A percentile compares a stretch with the other conserved stretches of the same genome.
Conservation (phyloP, 2,329 filamentous ascomycete species). For the Scleromitrula shiraiana region DNA sequence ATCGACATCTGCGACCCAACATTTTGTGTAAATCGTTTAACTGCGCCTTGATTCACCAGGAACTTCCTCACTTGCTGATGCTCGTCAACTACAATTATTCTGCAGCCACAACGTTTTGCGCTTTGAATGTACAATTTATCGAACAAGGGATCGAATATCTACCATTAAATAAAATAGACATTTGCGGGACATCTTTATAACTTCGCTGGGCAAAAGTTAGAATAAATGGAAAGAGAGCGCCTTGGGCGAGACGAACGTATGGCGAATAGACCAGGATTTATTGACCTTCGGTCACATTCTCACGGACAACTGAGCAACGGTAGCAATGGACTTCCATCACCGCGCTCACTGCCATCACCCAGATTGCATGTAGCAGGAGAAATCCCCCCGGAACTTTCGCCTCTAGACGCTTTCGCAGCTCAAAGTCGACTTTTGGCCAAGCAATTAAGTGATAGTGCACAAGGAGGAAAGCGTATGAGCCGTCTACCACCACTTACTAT, state of each 20-base stretch:
- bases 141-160: neutral
- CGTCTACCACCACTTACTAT: conserved; percentile 76
- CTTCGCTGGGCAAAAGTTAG: neutral
- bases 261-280: conserved; percentile 25
- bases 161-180: neutral
- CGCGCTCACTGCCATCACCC: conserved; percentile 44
- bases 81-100: neutral
- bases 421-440: conserved; percentile 83
- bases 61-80: neutral
- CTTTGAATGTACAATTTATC: neutral
- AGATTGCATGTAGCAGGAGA: conserved; percentile 71
- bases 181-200: neutral
- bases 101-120: conserved; percentile 6
- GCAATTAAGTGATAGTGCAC: conserved; percentile 72
- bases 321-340: conserved; percentile 17
- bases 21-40: conserved; percentile 1
- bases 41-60: conserved; percentile 7
- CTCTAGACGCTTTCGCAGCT: conserved; percentile 88
- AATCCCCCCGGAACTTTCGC: conserved; percentile 81
- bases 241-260: conserved; percentile 14
- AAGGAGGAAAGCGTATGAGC: conserved; percentile 71
- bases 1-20: conserved; percentile 3
- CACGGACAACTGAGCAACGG: conserved; percentile 20
- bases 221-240: conserved; percentile 1
- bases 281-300: conserved; percentile 28